A percentile compares a stretch with the other conserved stretches of the same genome.
phyloP scores from a whole-genome alignment of 305 asterid genomes.

The Euphrasia arctica region DNA sequence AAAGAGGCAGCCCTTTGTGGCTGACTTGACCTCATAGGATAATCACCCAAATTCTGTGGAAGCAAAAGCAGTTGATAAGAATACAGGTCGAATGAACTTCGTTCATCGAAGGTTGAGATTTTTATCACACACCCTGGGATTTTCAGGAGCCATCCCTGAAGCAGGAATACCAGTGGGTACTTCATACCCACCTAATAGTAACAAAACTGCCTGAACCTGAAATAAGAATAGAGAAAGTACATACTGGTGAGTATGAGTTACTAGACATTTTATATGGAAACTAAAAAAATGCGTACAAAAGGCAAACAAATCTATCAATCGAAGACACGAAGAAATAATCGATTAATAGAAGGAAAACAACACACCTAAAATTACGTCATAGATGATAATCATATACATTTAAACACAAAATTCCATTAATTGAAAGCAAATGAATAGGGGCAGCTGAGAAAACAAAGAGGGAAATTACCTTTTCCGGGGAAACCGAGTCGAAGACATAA shows the following conservation, averaged over 20 bases:
- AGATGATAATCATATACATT: conserved; percentile 12
- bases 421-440: not conserved
- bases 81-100: not conserved
- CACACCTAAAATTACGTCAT: not conserved
- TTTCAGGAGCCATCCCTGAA: conserved; percentile 64
- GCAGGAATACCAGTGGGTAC: conserved; percentile 60
- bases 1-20: conserved; percentile 94
- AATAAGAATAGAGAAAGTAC: not conserved
- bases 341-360: not conserved
- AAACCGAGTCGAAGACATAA: conserved; percentile 80
- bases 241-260: too few species aligned
- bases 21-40: conserved; percentile 76
- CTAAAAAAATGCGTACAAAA: too few species aligned
- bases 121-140: conserved; percentile 51
- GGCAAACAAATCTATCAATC: not conserved
- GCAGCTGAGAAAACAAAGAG: not conserved
- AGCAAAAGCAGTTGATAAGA: conserved; percentile 23
- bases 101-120: conserved; percentile 5
- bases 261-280: too few species aligned
- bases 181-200: conserved; percentile 77
- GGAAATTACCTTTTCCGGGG: conserved; percentile 80
- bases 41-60: conserved; percentile 56
- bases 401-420: conserved; percentile 12
- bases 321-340: not conserved
- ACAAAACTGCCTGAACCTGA: conserved; percentile 90